Conservation (phyloP, 495 filamentous ascomycete genomes). For the Pseudevernia furfuracea region DNA sequence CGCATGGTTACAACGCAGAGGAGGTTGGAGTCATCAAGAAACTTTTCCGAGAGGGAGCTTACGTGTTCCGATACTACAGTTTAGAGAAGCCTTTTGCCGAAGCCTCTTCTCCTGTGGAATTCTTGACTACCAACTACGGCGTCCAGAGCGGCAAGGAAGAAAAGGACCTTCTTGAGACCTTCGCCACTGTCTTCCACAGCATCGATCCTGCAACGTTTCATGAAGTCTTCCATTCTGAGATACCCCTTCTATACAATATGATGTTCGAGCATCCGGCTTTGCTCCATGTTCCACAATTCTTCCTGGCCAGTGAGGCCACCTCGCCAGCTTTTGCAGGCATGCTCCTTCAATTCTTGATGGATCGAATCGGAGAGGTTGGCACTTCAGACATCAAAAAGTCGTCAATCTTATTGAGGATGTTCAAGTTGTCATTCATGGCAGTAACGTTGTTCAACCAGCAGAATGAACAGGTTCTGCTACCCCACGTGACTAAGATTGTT, state of each 20-base stretch:
- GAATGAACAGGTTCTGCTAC: conserved; percentile 91
- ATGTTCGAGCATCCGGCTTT: conserved; percentile 95
- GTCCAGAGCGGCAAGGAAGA: conserved; percentile 89
- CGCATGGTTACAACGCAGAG: conserved; percentile 93
- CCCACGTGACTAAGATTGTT: conserved; percentile 92
- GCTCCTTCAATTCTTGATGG: conserved; percentile 95
- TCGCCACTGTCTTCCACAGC: conserved; percentile 96
- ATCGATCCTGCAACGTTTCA: conserved; percentile 98
- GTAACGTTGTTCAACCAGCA: conserved; percentile 90
- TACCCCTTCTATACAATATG: conserved; percentile 91
- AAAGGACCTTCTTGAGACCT: conserved; percentile 94
- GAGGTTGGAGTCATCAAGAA: conserved; percentile 96
- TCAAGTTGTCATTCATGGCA: conserved; percentile 99
- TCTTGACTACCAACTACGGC: conserved; percentile 87
- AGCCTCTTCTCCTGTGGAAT: conserved; percentile 71
- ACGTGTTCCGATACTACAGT: conserved; percentile 93
- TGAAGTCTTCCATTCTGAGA: conserved; percentile 96
- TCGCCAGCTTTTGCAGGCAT: conserved; percentile 96
- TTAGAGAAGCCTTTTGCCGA: conserved; percentile 73
- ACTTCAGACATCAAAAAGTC: conserved; percentile 84
- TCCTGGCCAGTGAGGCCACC: conserved; percentile 94
- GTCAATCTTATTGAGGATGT: conserved; percentile 84
- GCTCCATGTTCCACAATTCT: conserved; percentile 93
- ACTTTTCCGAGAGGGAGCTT: conserved; percentile 90
- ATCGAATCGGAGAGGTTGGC: conserved; percentile 87